Conservation (phyloP, 345 rosid species). For the Orychophragmus violaceus region DNA sequence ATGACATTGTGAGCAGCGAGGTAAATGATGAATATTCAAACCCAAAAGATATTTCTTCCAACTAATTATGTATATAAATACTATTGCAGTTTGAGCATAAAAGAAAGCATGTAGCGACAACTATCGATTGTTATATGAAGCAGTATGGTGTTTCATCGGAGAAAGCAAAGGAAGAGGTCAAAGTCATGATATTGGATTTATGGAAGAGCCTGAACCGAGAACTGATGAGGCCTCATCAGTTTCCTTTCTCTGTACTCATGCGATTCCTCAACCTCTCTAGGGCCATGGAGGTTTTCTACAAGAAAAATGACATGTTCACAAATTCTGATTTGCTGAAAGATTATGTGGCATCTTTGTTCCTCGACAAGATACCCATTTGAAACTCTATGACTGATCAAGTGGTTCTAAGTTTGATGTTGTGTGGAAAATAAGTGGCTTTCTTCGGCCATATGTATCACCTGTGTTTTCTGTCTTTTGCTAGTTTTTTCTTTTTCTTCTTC, state of each 20-base stretch:
- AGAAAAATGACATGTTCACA: neutral
- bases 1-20: slow-evolving; percentile 2
- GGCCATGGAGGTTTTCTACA: slow-evolving; percentile 8
- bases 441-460: too few species aligned
- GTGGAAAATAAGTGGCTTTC: neutral
- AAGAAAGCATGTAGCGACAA: neutral
- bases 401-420: neutral
- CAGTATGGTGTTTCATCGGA: slow-evolving; percentile 2
- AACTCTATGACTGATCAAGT: neutral
- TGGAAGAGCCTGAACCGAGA: slow-evolving; percentile 17
- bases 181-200: neutral
- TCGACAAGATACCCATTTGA: neutral
- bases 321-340: neutral
- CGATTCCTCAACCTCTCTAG: slow-evolving; percentile 3
- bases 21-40: too few species aligned
- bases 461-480: too few species aligned
- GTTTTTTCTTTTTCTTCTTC: too few species aligned
- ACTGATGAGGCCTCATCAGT: neutral
- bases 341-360: neutral
- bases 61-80: too few species aligned
- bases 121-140: slow-evolving; percentile 15
- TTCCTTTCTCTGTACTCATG: neutral
- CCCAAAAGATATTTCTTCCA: too few species aligned
- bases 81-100: neutral
- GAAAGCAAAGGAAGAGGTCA: neutral